A percentile compares a stretch with the other conserved stretches of the same genome.
Conservation (phyloP, 2,329 filamentous ascomycete genomes). For the Colletotrichum tanaceti region DNA sequence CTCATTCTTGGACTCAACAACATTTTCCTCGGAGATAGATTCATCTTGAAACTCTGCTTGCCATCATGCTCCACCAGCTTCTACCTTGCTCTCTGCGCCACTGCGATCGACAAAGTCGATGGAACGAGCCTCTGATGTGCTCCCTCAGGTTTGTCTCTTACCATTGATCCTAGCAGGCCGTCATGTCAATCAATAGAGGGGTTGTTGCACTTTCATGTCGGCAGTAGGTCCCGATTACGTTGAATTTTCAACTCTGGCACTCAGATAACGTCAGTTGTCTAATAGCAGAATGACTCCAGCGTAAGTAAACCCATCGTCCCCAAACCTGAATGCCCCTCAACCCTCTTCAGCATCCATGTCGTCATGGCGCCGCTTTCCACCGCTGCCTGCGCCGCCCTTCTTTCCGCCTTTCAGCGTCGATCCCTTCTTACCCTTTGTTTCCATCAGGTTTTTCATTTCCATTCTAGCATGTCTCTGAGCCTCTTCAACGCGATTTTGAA, state of each 20-base stretch:
- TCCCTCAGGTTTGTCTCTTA: too few species aligned
- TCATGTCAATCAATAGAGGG: too few species aligned
- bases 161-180: too few species aligned
- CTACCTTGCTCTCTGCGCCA: not conserved
- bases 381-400: conserved; percentile 47
- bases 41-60: too few species aligned
- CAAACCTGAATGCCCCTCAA: conserved; percentile 49
- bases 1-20: too few species aligned
- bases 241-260: not conserved
- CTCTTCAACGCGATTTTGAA: conserved; percentile 81
- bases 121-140: too few species aligned
- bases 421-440: conserved; percentile 71
- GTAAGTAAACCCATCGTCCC: not conserved
- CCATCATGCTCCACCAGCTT: too few species aligned
- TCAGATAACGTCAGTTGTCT: not conserved
- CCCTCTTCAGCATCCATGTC: conserved; percentile 83
- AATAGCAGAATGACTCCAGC: not conserved
- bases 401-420: conserved; percentile 56
- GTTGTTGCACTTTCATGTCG: not conserved
- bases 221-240: not conserved
- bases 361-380: conserved; percentile 57
- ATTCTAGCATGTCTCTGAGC: conserved; percentile 82
- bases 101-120: too few species aligned
- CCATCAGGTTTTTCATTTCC: conserved; percentile 84
- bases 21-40: too few species aligned